Base-by-base conservation (phyloP, 345 rosid species). In the Luvunga scandens region DNA sequence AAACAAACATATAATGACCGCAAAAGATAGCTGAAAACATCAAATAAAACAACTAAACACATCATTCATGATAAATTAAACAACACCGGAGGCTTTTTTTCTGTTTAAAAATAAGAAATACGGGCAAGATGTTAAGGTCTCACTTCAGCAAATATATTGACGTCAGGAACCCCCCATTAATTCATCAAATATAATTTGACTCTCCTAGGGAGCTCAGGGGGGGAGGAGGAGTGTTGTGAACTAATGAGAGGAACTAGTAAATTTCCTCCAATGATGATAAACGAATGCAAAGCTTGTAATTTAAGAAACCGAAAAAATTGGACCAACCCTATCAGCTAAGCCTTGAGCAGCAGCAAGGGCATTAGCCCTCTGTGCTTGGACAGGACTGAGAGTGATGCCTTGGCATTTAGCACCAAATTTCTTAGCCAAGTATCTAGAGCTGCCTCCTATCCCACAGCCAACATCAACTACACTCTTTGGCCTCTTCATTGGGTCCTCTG, bases 401-500 rank as follows among this genome's bases (percentile, higher is more conserved):
- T 61, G 70, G 73, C 90, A 89, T 48, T 87, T 78, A 5, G 98
- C 95, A 16, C 89, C 98, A 81, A 73, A 95, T 80, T 91, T 93
- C 80, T 71, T 72, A 1, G 98, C 90, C 42, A 95, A 25, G 77
- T 92, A 92, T 77, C 96, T 89, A 25, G 99, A 95, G 88, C 98
- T 93, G 78, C 98, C 99, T 65, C 98, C 99, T 2, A 95, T 90
- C 39, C 99, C 99, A 81, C 98, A 95, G 31, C 99, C 99, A 65
- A 95, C 98, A 86, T 95, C 99, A 50, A 93, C 94, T 70, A 92
- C 86, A 42, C 79, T 90, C 89, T 87, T 88, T 39, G 95, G 93
- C 60, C 69, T 36, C 71, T 83, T 77, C 4, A 72, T 75, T 42
- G 84, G 83, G 33, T 83, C 85, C 57, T 81, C 92, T 81, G 78